Evolutionary conservation across 345 rosid genomes (phyloP), one percentile per base, ranked within the genome.

Genomic region (Cardiospermum halicacabum): DNA sequence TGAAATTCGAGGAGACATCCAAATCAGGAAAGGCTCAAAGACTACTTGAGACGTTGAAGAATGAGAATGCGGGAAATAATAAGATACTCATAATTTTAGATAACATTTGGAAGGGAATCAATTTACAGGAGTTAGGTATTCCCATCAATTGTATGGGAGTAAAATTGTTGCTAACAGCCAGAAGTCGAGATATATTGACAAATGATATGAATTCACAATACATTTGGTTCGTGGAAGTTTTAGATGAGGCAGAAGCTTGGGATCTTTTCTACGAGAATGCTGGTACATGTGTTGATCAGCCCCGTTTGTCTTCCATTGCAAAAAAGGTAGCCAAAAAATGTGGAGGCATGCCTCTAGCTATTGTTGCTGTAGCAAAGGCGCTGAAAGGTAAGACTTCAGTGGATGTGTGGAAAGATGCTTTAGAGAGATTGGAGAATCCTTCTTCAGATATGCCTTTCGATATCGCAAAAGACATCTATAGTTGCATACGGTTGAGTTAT

Each of bases 131-230:
- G 3, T 56, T 77, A 1, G 84, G 84, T 13, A 74, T 80, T 57
- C 79, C 81, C n/a, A 13, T 2, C 1, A 2, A 43, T 16, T 3
- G 21, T 18, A 55, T 39, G 25, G 73, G 69, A 16, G 53, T 71
- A 53, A 77, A 71, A 39, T 26, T 80, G 7, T 6, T 77, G 13
- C 6, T 80, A 6, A 77, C 79, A 0, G 72, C 84, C 0, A 69
- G 77, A 43, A 3, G 3, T 13, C 26, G 0, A 8, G 4, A 64
- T 5, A 66, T 80, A 1, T 36, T 80, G 9, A 16, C 45, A 0
- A 1, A 2, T 3, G 58, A 0, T 16, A 74, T 80, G 80, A 63
- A 32, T 21, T 5, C 47, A 10, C 59, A 64, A 1, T 19, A 22
- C 5, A 9, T 3, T 22, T 60, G 72, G 11, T 0, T 0, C 1